phyloP scores from a whole-genome alignment of 2,329 filamentous ascomycete species.

The Ploettnerulaceae sp. region DNA sequence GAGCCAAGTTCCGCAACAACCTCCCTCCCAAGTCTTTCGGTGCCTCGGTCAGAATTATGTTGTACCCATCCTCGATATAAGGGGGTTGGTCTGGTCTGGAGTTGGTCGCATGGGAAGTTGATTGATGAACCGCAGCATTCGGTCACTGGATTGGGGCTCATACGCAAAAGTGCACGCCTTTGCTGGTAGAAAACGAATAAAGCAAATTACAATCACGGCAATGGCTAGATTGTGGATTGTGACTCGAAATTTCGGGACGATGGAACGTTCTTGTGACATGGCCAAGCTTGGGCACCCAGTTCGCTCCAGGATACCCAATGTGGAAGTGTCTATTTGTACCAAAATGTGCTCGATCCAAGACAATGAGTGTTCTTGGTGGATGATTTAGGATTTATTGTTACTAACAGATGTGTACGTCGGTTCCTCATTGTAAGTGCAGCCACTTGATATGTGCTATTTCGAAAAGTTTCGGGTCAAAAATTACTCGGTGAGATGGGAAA shows the following conservation, averaged over 20 bases:
- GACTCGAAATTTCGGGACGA: slow-evolving; percentile 8
- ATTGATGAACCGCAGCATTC: slow-evolving; percentile 57
- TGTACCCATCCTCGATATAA: slow-evolving; percentile 98
- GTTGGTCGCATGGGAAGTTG: slow-evolving; percentile 44
- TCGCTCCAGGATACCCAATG: too few species aligned
- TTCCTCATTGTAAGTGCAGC: too few species aligned
- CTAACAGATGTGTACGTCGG: too few species aligned
- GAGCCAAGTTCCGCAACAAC: slow-evolving; percentile 94
- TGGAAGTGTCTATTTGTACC: too few species aligned
- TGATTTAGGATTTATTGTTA: too few species aligned
- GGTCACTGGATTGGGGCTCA: slow-evolving; percentile 44
- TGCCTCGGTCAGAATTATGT: slow-evolving; percentile 92
- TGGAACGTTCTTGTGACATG: slow-evolving; percentile 6
- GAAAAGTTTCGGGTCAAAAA: too few species aligned
- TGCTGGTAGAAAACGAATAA: slow-evolving; percentile 53
- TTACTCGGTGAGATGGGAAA: too few species aligned
- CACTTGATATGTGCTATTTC: too few species aligned
- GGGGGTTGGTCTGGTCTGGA: slow-evolving; percentile 48
- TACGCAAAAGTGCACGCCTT: slow-evolving; percentile 44
- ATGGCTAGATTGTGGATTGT: slow-evolving; percentile 16
- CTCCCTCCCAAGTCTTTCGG: slow-evolving; percentile 96
- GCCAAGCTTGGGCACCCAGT: background rate
- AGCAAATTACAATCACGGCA: slow-evolving; percentile 35
- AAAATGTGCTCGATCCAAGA: too few species aligned
- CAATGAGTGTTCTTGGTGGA: too few species aligned